These are phyloP conservation scores for Penicillium silybi DNA, from an alignment of 495 filamentous ascomycete species.

Conservation along the genomic window DNA sequence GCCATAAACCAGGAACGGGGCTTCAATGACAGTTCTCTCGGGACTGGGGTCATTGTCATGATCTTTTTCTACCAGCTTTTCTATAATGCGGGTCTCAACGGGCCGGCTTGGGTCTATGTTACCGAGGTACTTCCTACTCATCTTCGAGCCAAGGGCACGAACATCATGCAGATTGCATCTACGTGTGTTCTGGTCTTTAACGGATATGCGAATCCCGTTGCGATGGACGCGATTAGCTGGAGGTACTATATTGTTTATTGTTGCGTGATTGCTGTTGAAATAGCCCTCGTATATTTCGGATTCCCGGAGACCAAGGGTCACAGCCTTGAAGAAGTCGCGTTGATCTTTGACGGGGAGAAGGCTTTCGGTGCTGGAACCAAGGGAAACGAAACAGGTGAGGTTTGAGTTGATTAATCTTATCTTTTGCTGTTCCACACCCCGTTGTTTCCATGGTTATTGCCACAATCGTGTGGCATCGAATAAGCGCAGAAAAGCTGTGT, in stretches of 20 bases:
- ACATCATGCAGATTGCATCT: constrained; percentile 9
- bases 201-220: constrained; percentile 31
- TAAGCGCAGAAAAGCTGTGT: too few relatives aligned
- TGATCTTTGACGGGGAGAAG: constrained; percentile 19
- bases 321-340: constrained; percentile 29
- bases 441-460: too few relatives aligned
- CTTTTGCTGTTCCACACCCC: too few relatives aligned
- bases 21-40: constrained; percentile 37
- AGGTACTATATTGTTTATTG: constrained; percentile 40
- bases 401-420: not conserved
- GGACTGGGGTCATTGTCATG: constrained; percentile 51
- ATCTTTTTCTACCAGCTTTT: constrained; percentile 55
- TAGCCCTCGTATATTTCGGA: constrained; percentile 25
- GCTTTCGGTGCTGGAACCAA: constrained; percentile 1
- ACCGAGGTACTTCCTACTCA: constrained; percentile 22
- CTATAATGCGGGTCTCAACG: constrained; percentile 46
- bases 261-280: constrained; percentile 24
- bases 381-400: not conserved
- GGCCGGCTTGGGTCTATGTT: constrained; percentile 20
- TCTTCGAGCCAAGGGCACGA: constrained; percentile 25
- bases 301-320: constrained; percentile 30
- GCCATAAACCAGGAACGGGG: constrained; percentile 45
- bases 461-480: too few relatives aligned
- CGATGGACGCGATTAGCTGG: constrained; percentile 31
- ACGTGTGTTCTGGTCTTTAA: constrained; percentile 14